Base-by-base conservation (phyloP, 768 basidiomycete species). In the Tricholoma sp. region DNA sequence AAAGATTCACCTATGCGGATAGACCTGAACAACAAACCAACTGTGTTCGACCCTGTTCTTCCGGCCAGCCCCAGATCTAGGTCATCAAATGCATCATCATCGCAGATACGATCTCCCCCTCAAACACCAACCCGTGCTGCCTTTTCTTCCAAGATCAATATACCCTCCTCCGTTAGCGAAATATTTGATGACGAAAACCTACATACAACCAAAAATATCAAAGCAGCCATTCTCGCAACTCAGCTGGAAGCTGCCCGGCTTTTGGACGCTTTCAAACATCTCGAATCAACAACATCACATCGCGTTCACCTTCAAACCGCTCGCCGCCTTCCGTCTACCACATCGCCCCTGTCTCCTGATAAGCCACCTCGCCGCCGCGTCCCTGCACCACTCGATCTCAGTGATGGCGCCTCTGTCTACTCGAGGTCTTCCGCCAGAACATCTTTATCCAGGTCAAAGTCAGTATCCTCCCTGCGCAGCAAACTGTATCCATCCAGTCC, bases 231-330 rank as follows among this genome's bases (percentile, higher is more conserved):
- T 54, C 74, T 79, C 56, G 67, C 72, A 2, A 80, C 88, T 35
- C 86, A 90, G 63, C 78, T 80, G 22, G 89, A 91, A 64, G 82
- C 80, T 10, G 71, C 77, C 29, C 74, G 83, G 10, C 73, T 91
- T 24, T 68, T 85, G 27, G 82, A 85, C 47, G 87, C 87, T 6
- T 91, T 91, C 63, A 80, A 82, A 57, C 78, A 81, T 19, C 75
- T 90, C 22, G 86, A 91, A 69, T 72, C 83, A 32, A 81, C 74
- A 50, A 79, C 83, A 19, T 64, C 83, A 43, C 81, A 80, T 3
- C 80, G 78, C 12, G 67, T 76, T 29, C 71, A 76, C 47, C 73
- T 72, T 59, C 74, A 74, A 50, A 75, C 70, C 32, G 74, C 72
- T 1, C 72, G 69, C 19, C 67, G 74, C 19, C 64, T 73, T 11